Base-by-base conservation (phyloP, 495 filamentous ascomycete genomes). In the Penicillium paxilli region DNA sequence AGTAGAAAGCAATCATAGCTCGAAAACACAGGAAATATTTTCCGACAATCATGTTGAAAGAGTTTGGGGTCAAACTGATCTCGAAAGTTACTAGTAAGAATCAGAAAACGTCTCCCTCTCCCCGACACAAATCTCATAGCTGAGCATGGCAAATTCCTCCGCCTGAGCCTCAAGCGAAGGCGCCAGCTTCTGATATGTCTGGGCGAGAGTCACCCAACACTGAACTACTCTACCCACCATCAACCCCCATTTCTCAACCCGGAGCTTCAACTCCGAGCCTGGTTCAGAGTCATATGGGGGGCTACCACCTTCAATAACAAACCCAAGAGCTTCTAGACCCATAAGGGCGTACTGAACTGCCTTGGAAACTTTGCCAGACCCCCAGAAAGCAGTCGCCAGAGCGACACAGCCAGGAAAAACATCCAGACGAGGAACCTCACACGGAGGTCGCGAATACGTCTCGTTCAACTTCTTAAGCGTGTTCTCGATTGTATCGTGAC, bases 221-320 rank as follows among this genome's bases (percentile, higher is more conserved):
- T 50, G 50, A 10, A 77, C 42, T 6, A 62, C 37, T 16, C 12
- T 3, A 3, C 71, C 60, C 10, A 44, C 21, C 41, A 69, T 49
- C 4, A 68, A 2, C 2, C 77, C 77, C 76, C 77, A 79, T 47
- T 69, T 59, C 57, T 67, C 58, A 25, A 81, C 68, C 25, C 10
- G n/a, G n/a, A n/a, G n/a, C n/a, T n/a, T n/a, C n/a, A n/a, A n/a
- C n/a, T n/a, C n/a, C n/a, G n/a, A n/a, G n/a, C n/a, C n/a, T n/a
- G n/a, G n/a, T n/a, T n/a, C n/a, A n/a, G n/a, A n/a, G n/a, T 28
- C 10, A 28, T 28, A 5, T 28, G 25, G 25, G 25, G 4, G 10
- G 10, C 25, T 48, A 7, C 65, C 67, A 6, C 71, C 74, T 17
- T 69, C 59, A 38, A 82, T 65, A 5, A 71, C 60, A 53, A 54